A percentile compares a stretch with the other conserved stretches of the same genome.
Conservation (phyloP, 306 rosid species). For the Dryas octopetala region DNA sequence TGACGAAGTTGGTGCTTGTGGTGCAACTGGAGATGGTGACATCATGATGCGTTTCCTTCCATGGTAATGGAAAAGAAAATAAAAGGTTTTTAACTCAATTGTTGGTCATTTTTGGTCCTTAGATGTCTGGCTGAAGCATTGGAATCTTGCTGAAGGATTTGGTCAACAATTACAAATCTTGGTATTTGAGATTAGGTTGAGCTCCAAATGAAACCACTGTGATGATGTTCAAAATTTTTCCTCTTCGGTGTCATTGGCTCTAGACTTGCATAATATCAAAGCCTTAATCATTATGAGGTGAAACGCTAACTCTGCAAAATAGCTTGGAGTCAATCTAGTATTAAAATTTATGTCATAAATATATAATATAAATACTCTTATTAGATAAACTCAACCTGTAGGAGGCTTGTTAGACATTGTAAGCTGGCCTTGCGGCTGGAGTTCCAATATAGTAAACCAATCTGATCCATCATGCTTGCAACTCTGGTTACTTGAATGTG, state of each 20-base stretch:
- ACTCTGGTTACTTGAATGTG: background rate
- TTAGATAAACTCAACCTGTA: background rate
- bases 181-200: background rate
- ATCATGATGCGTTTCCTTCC: conserved; percentile 97
- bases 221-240: background rate
- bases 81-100: background rate
- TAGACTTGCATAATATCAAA: background rate
- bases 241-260: background rate
- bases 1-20: conserved; percentile 83
- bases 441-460: background rate
- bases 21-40: conserved; percentile 95
- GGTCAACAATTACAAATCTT: background rate
- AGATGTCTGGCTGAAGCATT: background rate
- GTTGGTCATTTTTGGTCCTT: background rate
- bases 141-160: background rate
- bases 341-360: background rate
- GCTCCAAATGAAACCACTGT: background rate
- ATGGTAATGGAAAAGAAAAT: conserved; percentile 43
- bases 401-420: background rate
- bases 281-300: background rate
- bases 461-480: background rate
- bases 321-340: background rate
- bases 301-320: background rate
- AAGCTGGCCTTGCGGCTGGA: background rate
- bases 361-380: background rate